phyloP scores from a whole-genome alignment of 345 rosid genomes.

The Punica granatum region DNA sequence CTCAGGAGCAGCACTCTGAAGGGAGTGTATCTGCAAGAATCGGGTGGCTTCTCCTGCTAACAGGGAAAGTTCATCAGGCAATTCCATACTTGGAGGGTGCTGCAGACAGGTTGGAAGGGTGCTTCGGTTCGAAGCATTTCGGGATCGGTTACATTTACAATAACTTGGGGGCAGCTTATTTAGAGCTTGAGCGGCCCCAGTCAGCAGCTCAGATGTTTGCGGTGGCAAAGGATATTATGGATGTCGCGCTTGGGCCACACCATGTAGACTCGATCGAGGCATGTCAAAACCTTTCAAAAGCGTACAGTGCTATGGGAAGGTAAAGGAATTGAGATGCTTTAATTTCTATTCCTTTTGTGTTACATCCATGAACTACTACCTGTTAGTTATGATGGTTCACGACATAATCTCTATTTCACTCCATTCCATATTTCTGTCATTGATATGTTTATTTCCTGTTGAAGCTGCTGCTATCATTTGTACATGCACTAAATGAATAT shows the following conservation, averaged over 20 bases:
- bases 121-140: constrained; percentile 89
- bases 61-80: constrained; percentile 71
- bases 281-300: constrained; percentile 89
- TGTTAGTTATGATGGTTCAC: background rate
- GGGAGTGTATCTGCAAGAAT: constrained; percentile 89
- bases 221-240: constrained; percentile 90
- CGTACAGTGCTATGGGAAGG: constrained; percentile 80
- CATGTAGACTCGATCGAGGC: constrained; percentile 86
- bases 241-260: constrained; percentile 86
- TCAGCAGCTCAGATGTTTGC: constrained; percentile 97
- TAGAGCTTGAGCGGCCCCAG: constrained; percentile 84
- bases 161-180: constrained; percentile 90
- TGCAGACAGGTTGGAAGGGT: constrained; percentile 74
- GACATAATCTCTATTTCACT: background rate
- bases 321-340: constrained; percentile 22
- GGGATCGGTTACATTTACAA: constrained; percentile 89
- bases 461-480: background rate
- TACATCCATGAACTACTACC: constrained; percentile 4
- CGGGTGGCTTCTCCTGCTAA: constrained; percentile 83
- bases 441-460: background rate
- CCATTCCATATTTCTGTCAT: background rate
- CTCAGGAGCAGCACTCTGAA: constrained; percentile 82
- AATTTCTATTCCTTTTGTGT: background rate
- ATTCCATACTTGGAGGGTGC: constrained; percentile 88
- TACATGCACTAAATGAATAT: background rate